Evolutionary conservation across 169 alveolate species (phyloP).

Genomic region (Theileria parva): DNA sequence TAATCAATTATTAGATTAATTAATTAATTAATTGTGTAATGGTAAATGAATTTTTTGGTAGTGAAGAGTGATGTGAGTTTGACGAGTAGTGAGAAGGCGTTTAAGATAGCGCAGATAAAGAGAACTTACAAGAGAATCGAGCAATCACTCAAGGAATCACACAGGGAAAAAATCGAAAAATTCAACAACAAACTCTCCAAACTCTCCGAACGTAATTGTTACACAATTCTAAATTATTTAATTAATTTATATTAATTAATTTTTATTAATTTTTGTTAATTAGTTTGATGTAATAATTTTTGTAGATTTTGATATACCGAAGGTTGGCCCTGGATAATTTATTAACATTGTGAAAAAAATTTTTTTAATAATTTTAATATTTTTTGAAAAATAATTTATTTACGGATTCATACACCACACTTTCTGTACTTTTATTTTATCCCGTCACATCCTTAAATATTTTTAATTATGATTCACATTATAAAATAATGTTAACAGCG

Average conservation of each 20-base stretch:
- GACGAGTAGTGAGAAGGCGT: conserved; percentile 77
- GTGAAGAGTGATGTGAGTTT: conserved; percentile 41
- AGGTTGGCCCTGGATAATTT: conserved; percentile 87
- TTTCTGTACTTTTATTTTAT: too few species aligned
- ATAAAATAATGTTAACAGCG: too few species aligned
- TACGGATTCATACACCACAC: too few species aligned
- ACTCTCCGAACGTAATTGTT: conserved; percentile 80
- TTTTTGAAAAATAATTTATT: background rate
- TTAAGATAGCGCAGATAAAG: conserved; percentile 77
- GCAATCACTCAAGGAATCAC: conserved; percentile 75
- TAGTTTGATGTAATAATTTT: background rate
- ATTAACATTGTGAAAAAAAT: background rate
- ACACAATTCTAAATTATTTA: background rate
- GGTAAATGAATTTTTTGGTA: too few species aligned
- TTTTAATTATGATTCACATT: too few species aligned
- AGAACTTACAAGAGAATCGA: conserved; percentile 76
- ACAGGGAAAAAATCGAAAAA: conserved; percentile 82
- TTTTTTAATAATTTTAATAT: background rate
- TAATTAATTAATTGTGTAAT: too few species aligned
- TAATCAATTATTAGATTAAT: too few species aligned
- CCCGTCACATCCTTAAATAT: too few species aligned
- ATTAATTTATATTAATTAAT: background rate
- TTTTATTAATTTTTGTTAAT: too few species aligned
- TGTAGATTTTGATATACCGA: conserved; percentile 86
- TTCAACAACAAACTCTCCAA: conserved; percentile 82